A percentile compares a stretch with the other conserved stretches of the same genome.
Evolutionary conservation across 805 yeast genomes (phyloP).

Genomic region (Priceomyces medius): DNA sequence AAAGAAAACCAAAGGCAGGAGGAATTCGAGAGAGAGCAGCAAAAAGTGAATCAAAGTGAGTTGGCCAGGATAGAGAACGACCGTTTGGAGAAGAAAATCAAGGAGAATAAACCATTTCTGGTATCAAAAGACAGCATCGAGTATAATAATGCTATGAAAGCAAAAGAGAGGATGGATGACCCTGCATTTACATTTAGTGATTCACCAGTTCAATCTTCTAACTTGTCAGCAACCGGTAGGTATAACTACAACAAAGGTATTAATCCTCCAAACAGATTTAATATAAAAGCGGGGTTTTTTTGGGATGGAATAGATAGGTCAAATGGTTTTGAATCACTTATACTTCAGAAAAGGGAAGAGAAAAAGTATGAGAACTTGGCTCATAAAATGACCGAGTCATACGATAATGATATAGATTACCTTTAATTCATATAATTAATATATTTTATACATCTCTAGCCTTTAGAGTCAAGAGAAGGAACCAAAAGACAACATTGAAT

Average conservation of each 20-base stretch:
- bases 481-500: too few species aligned
- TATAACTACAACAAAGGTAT: constrained; percentile 51
- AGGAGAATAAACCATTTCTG: constrained; percentile 19
- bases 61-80: constrained; percentile 38
- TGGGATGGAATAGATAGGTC: constrained; percentile 91
- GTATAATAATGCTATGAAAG: constrained; percentile 31
- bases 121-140: constrained; percentile 37
- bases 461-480: too few species aligned
- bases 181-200: constrained; percentile 54
- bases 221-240: constrained; percentile 40
- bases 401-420: constrained; percentile 7
- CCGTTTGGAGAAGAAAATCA: constrained; percentile 29
- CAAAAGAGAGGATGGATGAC: constrained; percentile 52
- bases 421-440: constrained; percentile 1
- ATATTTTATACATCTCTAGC: too few species aligned
- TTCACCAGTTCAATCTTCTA: constrained; percentile 10
- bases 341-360: constrained; percentile 45
- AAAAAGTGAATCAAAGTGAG: constrained; percentile 36
- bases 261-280: constrained; percentile 69
- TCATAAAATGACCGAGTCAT: constrained; percentile 1
- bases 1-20: constrained; percentile 14
- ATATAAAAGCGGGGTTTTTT: constrained; percentile 70
- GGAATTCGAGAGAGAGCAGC: constrained; percentile 12
- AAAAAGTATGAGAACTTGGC: constrained; percentile 23
- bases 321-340: constrained; percentile 75